Conservation (phyloP, 768 basidiomycete genomes). For the Pleurotus ostreatus region DNA sequence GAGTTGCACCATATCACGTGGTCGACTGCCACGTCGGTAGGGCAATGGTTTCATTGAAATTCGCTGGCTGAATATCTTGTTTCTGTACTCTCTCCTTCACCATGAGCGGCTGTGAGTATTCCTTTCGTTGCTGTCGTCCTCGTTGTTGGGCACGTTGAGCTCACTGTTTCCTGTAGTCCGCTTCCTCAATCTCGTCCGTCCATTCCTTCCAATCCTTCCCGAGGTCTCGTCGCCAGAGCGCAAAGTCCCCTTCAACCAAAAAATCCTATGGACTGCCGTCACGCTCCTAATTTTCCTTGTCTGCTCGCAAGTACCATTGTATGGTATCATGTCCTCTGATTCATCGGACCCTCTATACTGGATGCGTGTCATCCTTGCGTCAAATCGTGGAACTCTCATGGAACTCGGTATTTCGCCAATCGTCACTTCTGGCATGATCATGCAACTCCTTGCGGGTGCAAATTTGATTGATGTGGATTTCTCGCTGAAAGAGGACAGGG, state of each 20-base stretch:
- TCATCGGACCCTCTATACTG: conserved; percentile 98
- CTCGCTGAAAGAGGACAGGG: conserved; percentile 93
- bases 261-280: conserved; percentile 97
- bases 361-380: conserved; percentile 99
- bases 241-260: conserved; percentile 99
- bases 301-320: conserved; percentile 97
- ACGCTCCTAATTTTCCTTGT: conserved; percentile 99
- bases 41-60: no score
- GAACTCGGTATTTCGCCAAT: conserved; percentile 98
- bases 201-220: conserved; percentile 93
- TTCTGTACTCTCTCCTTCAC: conserved; percentile 27
- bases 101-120: conserved; percentile 78
- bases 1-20: no score
- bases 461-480: conserved; percentile 98
- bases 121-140: conserved; percentile 8
- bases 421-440: conserved; percentile 98
- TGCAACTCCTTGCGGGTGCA: conserved; percentile 97
- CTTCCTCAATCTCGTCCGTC: conserved; percentile 96
- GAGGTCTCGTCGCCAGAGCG: conserved; percentile 98
- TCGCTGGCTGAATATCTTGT: no score
- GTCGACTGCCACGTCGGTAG: no score
- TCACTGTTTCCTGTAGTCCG: conserved; percentile 56
- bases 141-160: background rate
- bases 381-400: conserved; percentile 98
- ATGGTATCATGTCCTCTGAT: conserved; percentile 99